A percentile compares a stretch with the other conserved stretches of the same genome.
Conservation (phyloP, 2,329 filamentous ascomycete species). For the Diaporthe sp. region DNA sequence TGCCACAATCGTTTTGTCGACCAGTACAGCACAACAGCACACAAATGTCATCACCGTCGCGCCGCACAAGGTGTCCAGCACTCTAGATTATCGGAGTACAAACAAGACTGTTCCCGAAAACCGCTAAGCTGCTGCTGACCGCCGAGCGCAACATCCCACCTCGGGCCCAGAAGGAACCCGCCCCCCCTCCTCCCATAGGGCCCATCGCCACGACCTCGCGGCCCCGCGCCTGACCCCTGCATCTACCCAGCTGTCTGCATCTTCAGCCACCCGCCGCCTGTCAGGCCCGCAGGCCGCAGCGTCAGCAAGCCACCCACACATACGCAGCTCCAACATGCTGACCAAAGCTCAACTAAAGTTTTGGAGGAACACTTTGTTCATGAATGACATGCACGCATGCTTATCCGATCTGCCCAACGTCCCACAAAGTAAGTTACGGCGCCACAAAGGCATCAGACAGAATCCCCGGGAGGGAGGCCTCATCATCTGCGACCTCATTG, state of each 20-base stretch:
- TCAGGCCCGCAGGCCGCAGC: conserved; percentile 32
- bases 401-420: conserved; percentile 19
- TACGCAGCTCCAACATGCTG: conserved; percentile 2
- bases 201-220: background rate
- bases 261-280: conserved; percentile 26
- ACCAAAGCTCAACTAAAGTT: background rate
- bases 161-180: background rate
- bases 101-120: background rate
- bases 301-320: conserved; percentile 13
- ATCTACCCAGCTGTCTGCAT: background rate
- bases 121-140: conserved; percentile 4
- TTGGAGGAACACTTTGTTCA: background rate
- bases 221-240: conserved; percentile 7
- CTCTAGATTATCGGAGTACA: background rate
- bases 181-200: background rate
- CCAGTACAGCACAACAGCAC: background rate
- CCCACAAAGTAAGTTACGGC: background rate
- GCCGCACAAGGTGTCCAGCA: background rate
- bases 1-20: background rate
- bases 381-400: background rate
- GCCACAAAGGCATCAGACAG: background rate
- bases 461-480: conserved; percentile 28
- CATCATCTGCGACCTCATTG: conserved; percentile 16
- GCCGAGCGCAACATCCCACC: background rate
- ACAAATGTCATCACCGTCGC: background rate